phyloP scores from a whole-genome alignment of 805 yeast genomes.

The Metschnikowia vanudenii region DNA sequence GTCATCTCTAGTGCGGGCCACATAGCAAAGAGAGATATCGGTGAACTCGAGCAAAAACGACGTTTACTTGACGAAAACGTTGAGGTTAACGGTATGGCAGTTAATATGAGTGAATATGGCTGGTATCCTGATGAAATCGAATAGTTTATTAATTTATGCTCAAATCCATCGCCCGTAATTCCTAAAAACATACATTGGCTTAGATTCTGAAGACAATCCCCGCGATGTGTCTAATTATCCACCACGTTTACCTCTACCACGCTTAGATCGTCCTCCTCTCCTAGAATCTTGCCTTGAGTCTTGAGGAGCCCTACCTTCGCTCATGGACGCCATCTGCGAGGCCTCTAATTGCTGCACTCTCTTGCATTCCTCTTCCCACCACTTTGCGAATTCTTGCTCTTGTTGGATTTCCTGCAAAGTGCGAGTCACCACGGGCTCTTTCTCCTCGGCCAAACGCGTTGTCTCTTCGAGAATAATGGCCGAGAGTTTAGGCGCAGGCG shows the following conservation, averaged over 20 bases:
- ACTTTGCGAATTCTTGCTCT: slow-evolving; percentile 79
- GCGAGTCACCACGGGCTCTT: slow-evolving; percentile 30
- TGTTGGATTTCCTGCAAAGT: slow-evolving; percentile 70
- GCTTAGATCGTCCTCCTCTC: slow-evolving; percentile 1
- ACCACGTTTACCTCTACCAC: slow-evolving; percentile 15
- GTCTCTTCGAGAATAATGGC: slow-evolving; percentile 51
- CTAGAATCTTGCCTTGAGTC: neutral
- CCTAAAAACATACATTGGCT: no score
- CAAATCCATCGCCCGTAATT: no score
- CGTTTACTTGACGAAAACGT: slow-evolving; percentile 50
- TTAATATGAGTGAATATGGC: slow-evolving; percentile 50
- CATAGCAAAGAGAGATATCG: slow-evolving; percentile 52
- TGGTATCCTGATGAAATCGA: slow-evolving; percentile 64
- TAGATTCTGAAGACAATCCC: no score
- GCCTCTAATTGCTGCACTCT: slow-evolving; percentile 47
- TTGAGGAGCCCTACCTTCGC: neutral
- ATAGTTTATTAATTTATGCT: neutral
- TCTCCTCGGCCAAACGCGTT: slow-evolving; percentile 26
- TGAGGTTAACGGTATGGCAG: slow-evolving; percentile 28
- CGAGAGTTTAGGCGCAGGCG: slow-evolving; percentile 25
- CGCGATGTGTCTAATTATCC: slow-evolving; percentile 3
- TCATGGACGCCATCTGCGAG: neutral
- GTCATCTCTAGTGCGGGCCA: slow-evolving; percentile 63
- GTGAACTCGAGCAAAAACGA: slow-evolving; percentile 47
- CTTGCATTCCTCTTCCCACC: slow-evolving; percentile 86